phyloP scores from a whole-genome alignment of 768 basidiomycete species.

The Xerocomus spinulosus region DNA sequence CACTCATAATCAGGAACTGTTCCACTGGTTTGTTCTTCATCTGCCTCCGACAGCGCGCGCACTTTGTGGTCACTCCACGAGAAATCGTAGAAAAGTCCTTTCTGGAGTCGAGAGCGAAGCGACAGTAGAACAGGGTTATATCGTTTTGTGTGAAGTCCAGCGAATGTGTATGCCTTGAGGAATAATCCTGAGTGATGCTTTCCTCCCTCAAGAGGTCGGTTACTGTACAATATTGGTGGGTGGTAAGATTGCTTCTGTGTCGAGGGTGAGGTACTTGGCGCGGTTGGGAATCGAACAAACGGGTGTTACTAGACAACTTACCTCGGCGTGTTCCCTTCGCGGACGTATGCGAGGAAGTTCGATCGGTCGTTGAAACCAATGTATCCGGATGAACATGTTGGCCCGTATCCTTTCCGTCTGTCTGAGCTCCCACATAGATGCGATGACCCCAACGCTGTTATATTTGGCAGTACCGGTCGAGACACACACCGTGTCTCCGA shows the following conservation, averaged over 20 bases:
- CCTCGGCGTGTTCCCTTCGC: constrained; percentile 56
- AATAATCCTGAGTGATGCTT: constrained; percentile 2
- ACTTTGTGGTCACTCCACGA: constrained; percentile 50
- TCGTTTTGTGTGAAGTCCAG: constrained; percentile 16
- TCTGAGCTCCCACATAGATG: constrained; percentile 60
- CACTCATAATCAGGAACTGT: constrained; percentile 21
- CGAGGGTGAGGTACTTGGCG: constrained; percentile 50
- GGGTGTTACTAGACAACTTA: constrained; percentile 27
- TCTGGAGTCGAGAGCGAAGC: constrained; percentile 51
- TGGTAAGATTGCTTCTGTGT: constrained; percentile 43
- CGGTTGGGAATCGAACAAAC: constrained; percentile 1
- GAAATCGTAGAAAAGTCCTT: constrained; percentile 60
- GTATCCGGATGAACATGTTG: constrained; percentile 56
- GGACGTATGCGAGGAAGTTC: constrained; percentile 60
- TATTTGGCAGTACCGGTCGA: constrained; percentile 39
- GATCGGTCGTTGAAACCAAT: constrained; percentile 70
- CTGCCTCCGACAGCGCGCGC: constrained; percentile 31
- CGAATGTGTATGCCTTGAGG: constrained; percentile 12
- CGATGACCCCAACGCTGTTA: constrained; percentile 66
- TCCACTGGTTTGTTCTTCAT: constrained; percentile 35
- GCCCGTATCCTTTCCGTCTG: constrained; percentile 27
- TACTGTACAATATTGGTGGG: constrained; percentile 50
- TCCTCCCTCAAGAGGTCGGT: constrained; percentile 24
- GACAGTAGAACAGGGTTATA: constrained; percentile 48
- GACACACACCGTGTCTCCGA: constrained; percentile 69